Evolutionary conservation across 2,329 filamentous ascomycete species (phyloP), one percentile per base, ranked within the genome.

Genomic region (Ophiostoma angusticollis): DNA sequence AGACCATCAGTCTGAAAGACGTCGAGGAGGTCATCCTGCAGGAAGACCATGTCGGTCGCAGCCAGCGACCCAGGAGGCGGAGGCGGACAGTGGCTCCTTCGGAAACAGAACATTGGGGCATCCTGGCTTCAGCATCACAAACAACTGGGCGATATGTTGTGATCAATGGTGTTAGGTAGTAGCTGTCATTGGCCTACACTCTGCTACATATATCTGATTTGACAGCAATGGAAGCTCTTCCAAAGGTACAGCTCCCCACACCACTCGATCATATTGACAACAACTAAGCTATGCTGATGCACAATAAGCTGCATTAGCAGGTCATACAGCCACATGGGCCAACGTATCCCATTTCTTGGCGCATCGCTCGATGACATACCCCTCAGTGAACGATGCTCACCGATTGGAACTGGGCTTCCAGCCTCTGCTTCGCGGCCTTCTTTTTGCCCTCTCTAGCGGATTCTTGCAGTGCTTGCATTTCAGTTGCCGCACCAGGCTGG

Each of bases 81-180:
- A 31, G 40, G 37, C 28, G 34, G 21, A 45, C 41, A 27, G 33
- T 40, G 30, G 65, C 69, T 16, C 60, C 53, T 17, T 50, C 59
- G 4, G 62, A 66, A 12, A 66, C 61, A 1, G 75, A 80, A 59
- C 62, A 74, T 45, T 89, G 84, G 74, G 70, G 91, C 61, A 75
- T 80, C 1, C 56, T 91, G 34, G 68, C 67, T 1, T 70, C 70
- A 39, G 82, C 84, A 0, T 65, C 70, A 13, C 74, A 70, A 50
- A 84, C 67, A 39, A 70, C 70, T 5, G 83, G 82, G 12, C 73
- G 69, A 47, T 93, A 79, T 51, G 89, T 93, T 49, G 75, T 89
- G 7, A 84, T 91, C 2, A 73, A 84, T 46, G 78, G 71, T 12
- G 35, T n/a, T 4, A 38, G 39, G 18, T 18, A 44, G 21, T 41